Evolutionary conservation across 495 filamentous ascomycete species (phyloP), one percentile per base, ranked within the genome.

Genomic region (Saxispiralis lemnorum): DNA sequence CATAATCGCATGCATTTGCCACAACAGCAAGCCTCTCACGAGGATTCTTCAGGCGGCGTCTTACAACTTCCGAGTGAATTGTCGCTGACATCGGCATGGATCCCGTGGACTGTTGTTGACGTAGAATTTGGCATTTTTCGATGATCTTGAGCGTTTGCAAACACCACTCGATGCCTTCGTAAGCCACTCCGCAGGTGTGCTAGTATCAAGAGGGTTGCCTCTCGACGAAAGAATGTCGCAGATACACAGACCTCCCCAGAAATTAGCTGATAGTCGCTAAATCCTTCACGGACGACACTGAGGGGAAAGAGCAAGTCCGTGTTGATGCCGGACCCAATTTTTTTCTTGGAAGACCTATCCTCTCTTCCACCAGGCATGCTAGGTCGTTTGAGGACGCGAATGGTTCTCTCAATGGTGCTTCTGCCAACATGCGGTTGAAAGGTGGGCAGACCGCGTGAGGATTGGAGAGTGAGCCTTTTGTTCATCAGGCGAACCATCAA

Each of bases 401-500:
- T 36, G 34, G n/a, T 14, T 14, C 34, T 36, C 34, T 36, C 34
- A 14, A 14, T 14, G n/a, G 34, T 36, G 7, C n/a, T 16, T 7
- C n/a, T 6, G 34, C 34, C 6, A n/a, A n/a, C n/a, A n/a, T n/a
- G n/a, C n/a, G n/a, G n/a, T n/a, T n/a, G n/a, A n/a, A n/a, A n/a
- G n/a, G n/a, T n/a, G n/a, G n/a, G n/a, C n/a, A n/a, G n/a, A n/a
- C n/a, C n/a, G n/a, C n/a, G 34, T 36, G 34, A 13, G 18, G 34
- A 7, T 6, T 6, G 7, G 7, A 36, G n/a, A 7, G n/a, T 14
- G 13, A 36, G 34, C n/a, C 18, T 16, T 36, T 16, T 16, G 34
- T 36, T 14, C 34, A 36, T 36, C n/a, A 36, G 34, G n/a, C 34
- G 34, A 7, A 36, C 34, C 34, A 36, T 36, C 34, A 36, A n/a